These are phyloP conservation scores for Ehretia macrophylla DNA, from an alignment of 257 asterid species.

Conservation along the genomic window DNA sequence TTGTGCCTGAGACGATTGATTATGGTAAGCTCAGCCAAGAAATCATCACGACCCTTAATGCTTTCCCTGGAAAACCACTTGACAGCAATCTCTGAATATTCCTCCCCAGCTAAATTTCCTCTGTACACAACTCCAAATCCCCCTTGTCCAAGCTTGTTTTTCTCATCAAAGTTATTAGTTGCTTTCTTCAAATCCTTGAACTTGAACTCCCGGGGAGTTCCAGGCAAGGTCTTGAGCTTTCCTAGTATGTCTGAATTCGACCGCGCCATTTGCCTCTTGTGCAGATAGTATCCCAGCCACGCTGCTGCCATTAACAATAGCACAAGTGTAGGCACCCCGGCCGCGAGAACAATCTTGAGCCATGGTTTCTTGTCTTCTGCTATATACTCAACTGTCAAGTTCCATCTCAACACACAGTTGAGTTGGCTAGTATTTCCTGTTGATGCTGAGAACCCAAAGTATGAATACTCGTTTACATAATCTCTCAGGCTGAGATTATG, in stretches of 20 bases:
- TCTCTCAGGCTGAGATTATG: slow-evolving; percentile 19
- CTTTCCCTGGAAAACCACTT: slow-evolving; percentile 77
- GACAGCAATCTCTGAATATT: slow-evolving; percentile 66
- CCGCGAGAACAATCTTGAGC: slow-evolving; percentile 42
- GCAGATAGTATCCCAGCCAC: slow-evolving; percentile 27
- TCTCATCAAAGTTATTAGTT: slow-evolving; percentile 60
- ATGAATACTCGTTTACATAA: slow-evolving; percentile 15
- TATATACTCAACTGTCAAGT: slow-evolving; percentile 48
- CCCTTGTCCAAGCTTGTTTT: slow-evolving; percentile 76
- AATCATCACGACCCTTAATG: slow-evolving; percentile 75
- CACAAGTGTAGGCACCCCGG: slow-evolving; percentile 43
- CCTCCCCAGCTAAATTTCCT: slow-evolving; percentile 55
- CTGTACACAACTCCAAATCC: slow-evolving; percentile 80
- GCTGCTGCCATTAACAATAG: slow-evolving; percentile 33
- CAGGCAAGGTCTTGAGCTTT: slow-evolving; percentile 67
- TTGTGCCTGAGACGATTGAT: slow-evolving; percentile 86
- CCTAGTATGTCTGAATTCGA: slow-evolving; percentile 45
- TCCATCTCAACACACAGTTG: slow-evolving; percentile 75
- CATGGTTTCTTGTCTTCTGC: slow-evolving; percentile 14
- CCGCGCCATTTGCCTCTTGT: slow-evolving; percentile 20
- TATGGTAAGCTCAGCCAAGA: slow-evolving; percentile 83
- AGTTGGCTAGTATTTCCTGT: slow-evolving; percentile 42
- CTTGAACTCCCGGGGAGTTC: slow-evolving; percentile 70
- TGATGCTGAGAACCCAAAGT: slow-evolving; percentile 76
- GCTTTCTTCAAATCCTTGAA: slow-evolving; percentile 73